phyloP scores from a whole-genome alignment of 1,284 basidiomycete species.

The Boletellus deceptivus region DNA sequence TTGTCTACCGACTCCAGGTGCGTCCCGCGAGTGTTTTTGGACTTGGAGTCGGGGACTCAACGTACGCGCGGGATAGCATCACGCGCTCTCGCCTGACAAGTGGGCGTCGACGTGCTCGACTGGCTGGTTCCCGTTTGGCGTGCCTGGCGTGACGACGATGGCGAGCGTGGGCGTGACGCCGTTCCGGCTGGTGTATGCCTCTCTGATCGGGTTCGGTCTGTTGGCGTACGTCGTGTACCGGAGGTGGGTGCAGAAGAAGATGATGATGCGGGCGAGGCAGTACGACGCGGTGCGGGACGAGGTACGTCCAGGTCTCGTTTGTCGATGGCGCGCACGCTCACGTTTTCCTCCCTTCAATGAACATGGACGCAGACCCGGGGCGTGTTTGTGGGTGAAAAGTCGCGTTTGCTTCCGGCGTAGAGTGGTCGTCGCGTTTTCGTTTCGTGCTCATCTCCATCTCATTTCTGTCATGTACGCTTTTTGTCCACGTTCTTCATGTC shows the following conservation, averaged over 20 bases:
- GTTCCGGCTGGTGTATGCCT: conserved; percentile 39
- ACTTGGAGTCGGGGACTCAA: no score
- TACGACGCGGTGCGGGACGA: conserved; percentile 4
- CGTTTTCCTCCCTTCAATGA: no score
- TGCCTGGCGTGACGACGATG: conserved; percentile 8
- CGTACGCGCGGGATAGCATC: conserved; percentile 40
- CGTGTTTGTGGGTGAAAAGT: no score
- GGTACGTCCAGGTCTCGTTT: no score
- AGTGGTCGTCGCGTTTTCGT: no score
- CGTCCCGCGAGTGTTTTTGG: no score
- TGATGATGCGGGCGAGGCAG: conserved; percentile 8
- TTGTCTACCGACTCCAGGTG: conserved; percentile 74
- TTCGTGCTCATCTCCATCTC: no score
- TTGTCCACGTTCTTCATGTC: no score
- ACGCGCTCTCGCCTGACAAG: conserved; percentile 60
- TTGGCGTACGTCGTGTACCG: conserved; percentile 27
- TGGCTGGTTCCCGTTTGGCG: conserved; percentile 34
- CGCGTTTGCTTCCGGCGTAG: no score
- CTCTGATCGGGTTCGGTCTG: conserved; percentile 41
- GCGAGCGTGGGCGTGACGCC: conserved; percentile 22
- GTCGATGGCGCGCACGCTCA: no score
- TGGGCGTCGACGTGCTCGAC: conserved; percentile 60
- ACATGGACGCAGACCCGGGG: no score
- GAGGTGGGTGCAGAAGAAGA: neutral
- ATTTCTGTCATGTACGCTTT: no score